A percentile compares a stretch with the other conserved stretches of the same genome.
phyloP scores from a whole-genome alignment of 1,139 yeast species.

The Suhomyces wounanorum region DNA sequence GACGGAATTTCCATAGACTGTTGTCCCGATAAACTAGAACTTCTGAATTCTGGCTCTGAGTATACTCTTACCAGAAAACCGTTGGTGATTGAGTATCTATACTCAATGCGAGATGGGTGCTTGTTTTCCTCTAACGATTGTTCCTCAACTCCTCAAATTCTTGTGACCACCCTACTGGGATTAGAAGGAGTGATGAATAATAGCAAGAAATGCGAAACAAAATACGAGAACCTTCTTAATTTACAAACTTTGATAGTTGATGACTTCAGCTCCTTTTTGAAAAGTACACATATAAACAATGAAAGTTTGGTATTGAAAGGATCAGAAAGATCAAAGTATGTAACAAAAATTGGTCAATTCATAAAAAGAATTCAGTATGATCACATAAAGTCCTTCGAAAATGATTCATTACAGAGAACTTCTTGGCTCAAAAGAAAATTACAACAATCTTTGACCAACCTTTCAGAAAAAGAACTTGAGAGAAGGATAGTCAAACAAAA shows the following conservation, averaged over 20 bases:
- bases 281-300: constrained; percentile 17
- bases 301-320: constrained; percentile 9
- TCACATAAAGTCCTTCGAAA: constrained; percentile 15
- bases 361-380: constrained; percentile 18
- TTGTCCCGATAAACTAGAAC: constrained; percentile 25
- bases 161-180: constrained; percentile 24
- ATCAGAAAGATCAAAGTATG: constrained; percentile 16
- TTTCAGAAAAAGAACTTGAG: constrained; percentile 12
- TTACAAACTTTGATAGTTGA: constrained; percentile 27
- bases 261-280: constrained; percentile 22
- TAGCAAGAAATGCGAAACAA: constrained; percentile 1
- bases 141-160: constrained; percentile 23
- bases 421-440: constrained; percentile 5
- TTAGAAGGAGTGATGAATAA: constrained; percentile 12
- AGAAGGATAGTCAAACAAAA: constrained; percentile 20
- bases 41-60: constrained; percentile 9
- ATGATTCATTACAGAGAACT: constrained; percentile 10
- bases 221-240: constrained; percentile 13
- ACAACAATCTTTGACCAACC: not conserved
- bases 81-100: constrained; percentile 21
- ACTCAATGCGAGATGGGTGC: constrained; percentile 6
- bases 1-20: constrained; percentile 25
- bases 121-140: constrained; percentile 4
- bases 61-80: constrained; percentile 25
- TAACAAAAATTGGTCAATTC: constrained; percentile 16